Conservation (phyloP, 768 basidiomycete genomes). For the Boletus sensibilis region DNA sequence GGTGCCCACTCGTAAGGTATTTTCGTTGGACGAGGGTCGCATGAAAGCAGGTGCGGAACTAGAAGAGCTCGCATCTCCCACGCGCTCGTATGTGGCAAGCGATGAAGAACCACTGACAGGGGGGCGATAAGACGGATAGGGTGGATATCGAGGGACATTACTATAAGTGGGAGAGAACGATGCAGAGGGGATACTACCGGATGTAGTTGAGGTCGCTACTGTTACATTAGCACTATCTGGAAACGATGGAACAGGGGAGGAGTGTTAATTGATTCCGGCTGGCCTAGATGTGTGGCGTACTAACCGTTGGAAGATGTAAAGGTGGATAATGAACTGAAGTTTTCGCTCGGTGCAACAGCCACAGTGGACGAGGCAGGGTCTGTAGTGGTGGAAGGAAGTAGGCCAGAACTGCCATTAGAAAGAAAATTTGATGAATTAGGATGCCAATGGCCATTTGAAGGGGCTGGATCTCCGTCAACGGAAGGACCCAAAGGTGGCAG, state of each 20-base stretch:
- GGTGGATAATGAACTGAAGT: conserved; percentile 18
- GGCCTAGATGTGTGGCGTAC: conserved; percentile 15
- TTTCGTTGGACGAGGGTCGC: conserved; percentile 18
- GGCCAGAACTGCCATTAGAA: conserved; percentile 6
- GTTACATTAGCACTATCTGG: conserved; percentile 11
- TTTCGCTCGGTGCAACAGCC: conserved; percentile 10
- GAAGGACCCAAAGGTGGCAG: conserved; percentile 27
- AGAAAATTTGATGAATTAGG: conserved; percentile 21
- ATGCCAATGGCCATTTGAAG: conserved; percentile 20
- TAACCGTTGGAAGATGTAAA: conserved; percentile 22
- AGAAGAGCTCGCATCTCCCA: conserved; percentile 10
- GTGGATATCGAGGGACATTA: conserved; percentile 22
- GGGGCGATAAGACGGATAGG: conserved; percentile 26
- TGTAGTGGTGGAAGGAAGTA: conserved; percentile 1
- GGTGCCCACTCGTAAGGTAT: conserved; percentile 2
- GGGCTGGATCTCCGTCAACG: conserved; percentile 15
- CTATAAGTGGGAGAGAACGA: conserved; percentile 22
- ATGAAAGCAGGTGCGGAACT: conserved; percentile 16
- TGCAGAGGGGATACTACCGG: conserved; percentile 17
- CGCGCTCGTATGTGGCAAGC: conserved; percentile 15
- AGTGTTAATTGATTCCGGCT: conserved; percentile 6
- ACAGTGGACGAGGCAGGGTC: conserved; percentile 9
- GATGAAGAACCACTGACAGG: conserved; percentile 11
- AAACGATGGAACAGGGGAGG: conserved; percentile 5
- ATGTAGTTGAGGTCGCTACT: conserved; percentile 9